phyloP scores from a whole-genome alignment of 202 grass and related monocot genomes.

The Setaria viridis region DNA sequence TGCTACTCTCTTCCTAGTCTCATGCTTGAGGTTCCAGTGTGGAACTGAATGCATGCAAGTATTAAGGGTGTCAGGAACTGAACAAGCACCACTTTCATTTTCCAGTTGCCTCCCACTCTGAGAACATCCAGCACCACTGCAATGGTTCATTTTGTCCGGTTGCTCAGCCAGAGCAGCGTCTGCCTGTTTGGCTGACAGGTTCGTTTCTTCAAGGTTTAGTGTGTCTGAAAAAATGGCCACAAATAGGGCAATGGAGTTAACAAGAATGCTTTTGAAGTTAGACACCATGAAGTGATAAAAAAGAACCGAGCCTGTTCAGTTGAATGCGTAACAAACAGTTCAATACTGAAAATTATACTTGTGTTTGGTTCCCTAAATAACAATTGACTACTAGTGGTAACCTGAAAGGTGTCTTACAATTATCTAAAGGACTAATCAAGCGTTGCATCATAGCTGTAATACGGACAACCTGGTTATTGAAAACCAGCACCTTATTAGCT shows the following conservation, averaged over 20 bases:
- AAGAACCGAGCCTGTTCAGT: neutral
- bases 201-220: conserved; percentile 34
- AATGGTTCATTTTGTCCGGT: conserved; percentile 11
- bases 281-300: neutral
- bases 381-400: conserved; percentile 8
- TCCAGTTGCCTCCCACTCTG: conserved; percentile 10
- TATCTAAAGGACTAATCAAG: neutral
- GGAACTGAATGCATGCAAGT: conserved; percentile 21
- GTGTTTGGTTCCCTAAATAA: neutral
- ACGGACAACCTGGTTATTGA: neutral
- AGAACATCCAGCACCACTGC: conserved; percentile 21
- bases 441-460: neutral
- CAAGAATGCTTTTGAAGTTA: neutral
- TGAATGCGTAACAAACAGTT: conserved; percentile 17
- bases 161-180: conserved; percentile 33
- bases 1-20: conserved; percentile 66
- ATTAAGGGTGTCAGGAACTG: conserved; percentile 13
- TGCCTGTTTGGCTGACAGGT: conserved; percentile 14
- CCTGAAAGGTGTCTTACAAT: neutral
- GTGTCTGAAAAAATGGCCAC: conserved; percentile 36
- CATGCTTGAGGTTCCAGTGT: conserved; percentile 39
- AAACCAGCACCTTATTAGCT: neutral
- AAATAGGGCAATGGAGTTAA: conserved; percentile 13
- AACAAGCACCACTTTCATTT: conserved; percentile 9
- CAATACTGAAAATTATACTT: neutral